Evolutionary conservation across 148 eudicot species (phyloP), one percentile per base, ranked within the genome.

Genomic region (Selenicereus undatus): DNA sequence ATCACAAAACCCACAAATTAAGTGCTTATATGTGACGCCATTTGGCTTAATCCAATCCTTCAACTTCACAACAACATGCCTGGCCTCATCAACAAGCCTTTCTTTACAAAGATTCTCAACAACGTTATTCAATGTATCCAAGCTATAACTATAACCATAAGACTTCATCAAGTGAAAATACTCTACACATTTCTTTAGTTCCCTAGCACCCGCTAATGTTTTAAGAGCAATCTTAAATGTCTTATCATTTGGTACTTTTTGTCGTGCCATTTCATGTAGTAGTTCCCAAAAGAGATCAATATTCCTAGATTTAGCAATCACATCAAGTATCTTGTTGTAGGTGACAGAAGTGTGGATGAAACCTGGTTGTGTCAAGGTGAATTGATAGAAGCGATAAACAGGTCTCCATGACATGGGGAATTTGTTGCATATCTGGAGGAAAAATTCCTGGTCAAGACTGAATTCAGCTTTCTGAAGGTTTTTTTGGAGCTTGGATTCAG

Each of bases 391-490:
- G 16, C 77, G 82, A 91, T 91, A 89, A 56, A 93, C 86, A 66
- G 98, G 98, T 39, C 88, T 85, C 96, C 97, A 95, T 45, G 98
- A 95, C 71, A 78, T 86, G 3, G 92, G 98, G 82, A 95, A 95
- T 29, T 85, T 86, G 90, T 88, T 95, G 90, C 98, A 95, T 42
- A 95, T 90, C 82, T 91, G 97, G 81, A 95, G 92, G 85, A 95
- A 95, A 81, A 95, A 90, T 72, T 95, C 98, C 76, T 86, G 96
- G 88, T 86, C 91, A 78, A 90, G 91, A 27, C 82, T 30, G 86
- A 93, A 89, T 2, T 79, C 65, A 51, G 88, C 81, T 51, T 85
- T 88, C 42, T 27, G 75, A 73, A 95, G 91, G 73, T 80, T 76
- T 75, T 79, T 45, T 74, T 84, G 88, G 82, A 95, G 96, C 82